Evolutionary conservation across 108 stramenopile species (phyloP).

Genomic region (Hondaea fermentalgiana): DNA sequence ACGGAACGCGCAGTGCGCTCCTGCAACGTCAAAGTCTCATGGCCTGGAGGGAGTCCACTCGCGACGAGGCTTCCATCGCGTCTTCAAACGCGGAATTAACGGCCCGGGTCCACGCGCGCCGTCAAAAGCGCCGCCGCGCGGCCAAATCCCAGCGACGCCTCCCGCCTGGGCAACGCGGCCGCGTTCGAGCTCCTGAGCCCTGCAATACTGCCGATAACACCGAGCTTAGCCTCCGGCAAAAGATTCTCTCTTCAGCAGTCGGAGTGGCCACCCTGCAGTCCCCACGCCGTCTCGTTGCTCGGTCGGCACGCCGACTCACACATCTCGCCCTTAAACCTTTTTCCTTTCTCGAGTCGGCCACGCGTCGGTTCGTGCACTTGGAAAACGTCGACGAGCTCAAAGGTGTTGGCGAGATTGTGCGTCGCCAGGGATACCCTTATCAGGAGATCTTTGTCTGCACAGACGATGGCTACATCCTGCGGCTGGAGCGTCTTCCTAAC

Average conservation of each 20-base stretch:
- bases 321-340: neutral
- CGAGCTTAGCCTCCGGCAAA: neutral
- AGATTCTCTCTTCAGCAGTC: neutral
- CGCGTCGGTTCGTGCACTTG: conserved; percentile 5
- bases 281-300: neutral
- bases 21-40: neutral
- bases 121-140: too few relatives aligned
- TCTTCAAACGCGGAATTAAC: too few relatives aligned
- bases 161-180: neutral
- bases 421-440: conserved; percentile 7
- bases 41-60: neutral
- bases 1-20: neutral
- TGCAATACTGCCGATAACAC: too few relatives aligned
- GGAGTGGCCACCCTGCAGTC: neutral
- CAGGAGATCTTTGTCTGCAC: neutral
- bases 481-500: conserved; percentile 16
- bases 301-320: neutral
- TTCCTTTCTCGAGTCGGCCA: neutral
- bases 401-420: neutral
- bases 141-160: too few relatives aligned
- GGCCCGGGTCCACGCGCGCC: neutral
- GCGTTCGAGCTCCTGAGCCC: too few relatives aligned
- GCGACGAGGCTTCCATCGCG: too few relatives aligned
- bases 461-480: conserved; percentile 23
- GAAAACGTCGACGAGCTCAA: conserved; percentile 14